Conservation (phyloP, 805 yeast genomes). For the Brettanomyces anomalus region DNA sequence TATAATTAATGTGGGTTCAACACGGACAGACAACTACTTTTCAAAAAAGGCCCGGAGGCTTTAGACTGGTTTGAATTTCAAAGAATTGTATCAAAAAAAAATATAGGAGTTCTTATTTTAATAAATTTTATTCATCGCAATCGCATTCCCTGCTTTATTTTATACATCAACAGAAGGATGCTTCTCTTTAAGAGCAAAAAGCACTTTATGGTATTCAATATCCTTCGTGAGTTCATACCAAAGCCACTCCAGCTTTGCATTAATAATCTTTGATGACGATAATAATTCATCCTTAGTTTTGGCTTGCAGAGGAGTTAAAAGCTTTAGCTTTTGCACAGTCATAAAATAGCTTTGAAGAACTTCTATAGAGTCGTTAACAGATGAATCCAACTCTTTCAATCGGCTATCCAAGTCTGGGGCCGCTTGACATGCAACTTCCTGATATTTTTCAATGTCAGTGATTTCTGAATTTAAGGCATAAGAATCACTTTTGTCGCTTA, state of each 20-base stretch:
- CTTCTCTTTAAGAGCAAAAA: neutral
- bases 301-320: conserved; percentile 45
- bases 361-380: conserved; percentile 20
- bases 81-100: neutral
- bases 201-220: neutral
- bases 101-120: neutral
- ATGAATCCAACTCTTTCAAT: neutral
- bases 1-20: conserved; percentile 72
- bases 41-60: neutral
- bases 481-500: neutral
- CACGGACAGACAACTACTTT: conserved; percentile 26
- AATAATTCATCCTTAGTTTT: conserved; percentile 43
- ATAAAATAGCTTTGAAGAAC: conserved; percentile 30
- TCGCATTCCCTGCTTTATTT: neutral
- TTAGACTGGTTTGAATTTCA: too few relatives aligned
- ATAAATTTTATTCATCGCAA: neutral
- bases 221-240: conserved; percentile 38
- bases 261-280: conserved; percentile 35
- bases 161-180: neutral
- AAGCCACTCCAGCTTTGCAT: conserved; percentile 48
- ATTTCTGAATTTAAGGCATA: neutral
- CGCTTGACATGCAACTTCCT: neutral
- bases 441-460: neutral
- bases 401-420: neutral
- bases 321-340: conserved; percentile 30